These are phyloP conservation scores for Aspergillus sp. DNA, from an alignment of 2,329 filamentous ascomycete species.

Conservation along the genomic window DNA sequence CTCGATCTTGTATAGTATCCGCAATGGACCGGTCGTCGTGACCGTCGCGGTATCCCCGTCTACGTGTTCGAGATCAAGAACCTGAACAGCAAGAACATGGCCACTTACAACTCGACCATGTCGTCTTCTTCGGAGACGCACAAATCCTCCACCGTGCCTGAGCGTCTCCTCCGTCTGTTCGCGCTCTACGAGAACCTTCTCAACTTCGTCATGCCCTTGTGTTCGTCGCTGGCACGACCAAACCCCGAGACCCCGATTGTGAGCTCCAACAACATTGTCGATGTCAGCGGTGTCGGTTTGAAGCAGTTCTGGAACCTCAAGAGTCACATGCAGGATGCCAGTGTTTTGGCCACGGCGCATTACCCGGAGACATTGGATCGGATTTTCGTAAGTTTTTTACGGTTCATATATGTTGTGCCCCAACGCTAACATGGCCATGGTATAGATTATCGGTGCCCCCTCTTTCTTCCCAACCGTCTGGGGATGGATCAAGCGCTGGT, in stretches of 20 bases:
- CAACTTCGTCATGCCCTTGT: constrained; percentile 79
- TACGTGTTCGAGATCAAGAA: constrained; percentile 85
- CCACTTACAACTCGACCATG: constrained; percentile 62
- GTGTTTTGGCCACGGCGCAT: constrained; percentile 80
- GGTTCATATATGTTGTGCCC: no score
- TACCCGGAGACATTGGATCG: constrained; percentile 91
- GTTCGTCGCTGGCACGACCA: constrained; percentile 71
- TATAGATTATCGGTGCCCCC: constrained; percentile 78
- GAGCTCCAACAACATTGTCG: constrained; percentile 90
- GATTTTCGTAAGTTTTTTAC: constrained; percentile 55
- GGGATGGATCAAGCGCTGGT: constrained; percentile 95
- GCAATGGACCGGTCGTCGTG: constrained; percentile 89
- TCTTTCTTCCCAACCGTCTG: constrained; percentile 84
- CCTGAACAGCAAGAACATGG: constrained; percentile 76
- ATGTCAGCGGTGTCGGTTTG: constrained; percentile 80
- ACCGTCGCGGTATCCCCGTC: constrained; percentile 84
- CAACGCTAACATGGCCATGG: no score
- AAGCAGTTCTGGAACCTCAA: constrained; percentile 97
- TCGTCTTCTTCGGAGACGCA: constrained; percentile 51
- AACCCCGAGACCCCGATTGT: constrained; percentile 80
- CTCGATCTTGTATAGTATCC: constrained; percentile 60
- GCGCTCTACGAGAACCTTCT: constrained; percentile 91
- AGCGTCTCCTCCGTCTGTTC: constrained; percentile 79
- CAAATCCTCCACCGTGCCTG: constrained; percentile 51
- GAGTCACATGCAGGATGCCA: constrained; percentile 88